Evolutionary conservation across 176 grass and related monocot genomes (phyloP), one percentile per base, ranked within the genome.

Genomic region (Hyparrhenia diplandra): DNA sequence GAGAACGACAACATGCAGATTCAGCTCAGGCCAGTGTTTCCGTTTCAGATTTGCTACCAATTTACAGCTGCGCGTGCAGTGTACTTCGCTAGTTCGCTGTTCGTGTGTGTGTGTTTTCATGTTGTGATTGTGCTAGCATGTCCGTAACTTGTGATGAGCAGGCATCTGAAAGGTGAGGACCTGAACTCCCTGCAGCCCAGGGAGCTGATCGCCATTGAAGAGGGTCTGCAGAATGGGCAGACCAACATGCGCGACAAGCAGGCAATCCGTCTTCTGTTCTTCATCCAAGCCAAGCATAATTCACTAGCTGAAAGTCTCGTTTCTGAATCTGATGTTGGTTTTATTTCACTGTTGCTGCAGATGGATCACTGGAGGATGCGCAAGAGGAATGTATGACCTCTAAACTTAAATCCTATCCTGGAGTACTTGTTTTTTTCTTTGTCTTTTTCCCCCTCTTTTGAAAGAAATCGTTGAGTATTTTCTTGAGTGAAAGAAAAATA

Each of bases 1-100:
- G 96, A 99, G 88, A 99, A 93, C 47, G 96, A 99, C 64, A 95
- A 87, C 85, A 99, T 95, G 96, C 96, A 99, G 90, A 93, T 95
- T 43, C 88, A 95, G 89, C 87, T 95, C 78, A 99, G 96, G 96
- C 52, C 47, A 85, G 92, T 76, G 20, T 69, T 75, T 69, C 62
- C 23, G 28, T 57, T 80, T 12, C 28, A 67, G 21, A 24, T 30
- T 86, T 58, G 7, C 12, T 34, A 3, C 59, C 59, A 29, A 28
- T 27, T 77, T 27, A 13, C 52, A 67, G 35, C 21, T 14, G 72
- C 42, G 5, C 47, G 4, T 13, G 59, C 14, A 5, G 1, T 37
- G 36, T 13, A 45, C 42, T 45, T 45, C 58, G 32, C 10, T 54
- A 8, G 23, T 59, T 84, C 35, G 9, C 21, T 81, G 4, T 72